Base-by-base conservation (phyloP, 208 protist genomes). In the Polymyxa betae region DNA sequence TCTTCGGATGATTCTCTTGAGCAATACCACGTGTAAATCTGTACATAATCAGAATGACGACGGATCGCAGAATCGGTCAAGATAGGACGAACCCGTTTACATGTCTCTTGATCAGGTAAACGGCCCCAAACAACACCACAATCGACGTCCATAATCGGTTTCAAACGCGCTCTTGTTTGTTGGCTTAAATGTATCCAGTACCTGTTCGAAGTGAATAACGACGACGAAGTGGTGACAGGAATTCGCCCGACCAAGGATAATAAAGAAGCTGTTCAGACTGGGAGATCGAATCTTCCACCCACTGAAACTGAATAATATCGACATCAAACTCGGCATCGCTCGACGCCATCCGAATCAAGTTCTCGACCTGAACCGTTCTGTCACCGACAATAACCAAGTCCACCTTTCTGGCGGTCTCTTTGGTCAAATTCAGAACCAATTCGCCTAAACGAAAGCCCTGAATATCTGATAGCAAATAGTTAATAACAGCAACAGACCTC, bases 161-260 rank as follows among this genome's bases (percentile, higher is more conserved):
- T 45, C 72, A 82, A 20, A 20, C 40, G n/a, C 72, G 16, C 72
- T 35, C n/a, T 35, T 20, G 72, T 82, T 35, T 35, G n/a, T 5
- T 82, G 5, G 72, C n/a, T 82, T 43, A 82, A n/a, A 82, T 35
- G 72, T 12, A 45, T 38, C 35, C 40, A 82, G n/a, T 82, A 82
- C 40, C 72, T 82, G 5, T 20, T 5, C 5, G 35, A 45, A 35
- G 35, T 40, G 5, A 82, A 20, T 16, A 43, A 45, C 40, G 5
- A 35, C 72, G 72, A 35, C 5, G 16, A 43, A 5, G 40, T n/a
- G n/a, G 5, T 40, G 12, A 60, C 5, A 5, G 12, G n/a, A 82
- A 82, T 5, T 45, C 16, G n/a, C 5, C 35, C 72, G 5, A 82
- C 72, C 72, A 45, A 45, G 72, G 72, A 35, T 38, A 43, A 12